Evolutionary conservation across 257 asterid genomes (phyloP).

Genomic region (Asclepias syriaca): DNA sequence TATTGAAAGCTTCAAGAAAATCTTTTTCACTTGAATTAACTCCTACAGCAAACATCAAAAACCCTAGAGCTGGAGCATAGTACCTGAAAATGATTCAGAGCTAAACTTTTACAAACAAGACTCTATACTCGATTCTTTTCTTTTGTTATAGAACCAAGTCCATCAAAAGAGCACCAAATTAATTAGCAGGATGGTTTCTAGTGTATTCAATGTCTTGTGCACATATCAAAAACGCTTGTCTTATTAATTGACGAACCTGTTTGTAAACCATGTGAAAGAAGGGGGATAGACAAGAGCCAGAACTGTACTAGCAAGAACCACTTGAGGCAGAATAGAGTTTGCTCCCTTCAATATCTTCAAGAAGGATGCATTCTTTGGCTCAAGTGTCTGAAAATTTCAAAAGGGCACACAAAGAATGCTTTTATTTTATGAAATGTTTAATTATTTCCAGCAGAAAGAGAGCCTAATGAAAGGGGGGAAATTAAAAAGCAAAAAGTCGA

Average conservation of each 20-base stretch:
- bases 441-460: background rate
- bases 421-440: background rate
- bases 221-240: background rate
- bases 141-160: background rate
- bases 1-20: conserved; percentile 83
- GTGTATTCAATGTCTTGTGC: background rate
- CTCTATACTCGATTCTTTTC: background rate
- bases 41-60: conserved; percentile 98
- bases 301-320: conserved; percentile 77
- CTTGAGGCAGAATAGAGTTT: conserved; percentile 81
- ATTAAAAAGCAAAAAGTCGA: background rate
- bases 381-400: conserved; percentile 25
- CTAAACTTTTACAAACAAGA: conserved; percentile 2
- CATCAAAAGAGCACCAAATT: background rate
- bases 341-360: conserved; percentile 63
- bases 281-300: conserved; percentile 94
- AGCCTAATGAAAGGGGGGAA: background rate
- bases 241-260: conserved; percentile 46
- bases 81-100: conserved; percentile 48
- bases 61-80: conserved; percentile 95
- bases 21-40: conserved; percentile 88
- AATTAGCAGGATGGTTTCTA: background rate
- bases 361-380: conserved; percentile 29
- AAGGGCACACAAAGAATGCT: background rate
- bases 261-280: conserved; percentile 93